phyloP scores from a whole-genome alignment of 2,329 filamentous ascomycete genomes.

The Cladosporium phlei region DNA sequence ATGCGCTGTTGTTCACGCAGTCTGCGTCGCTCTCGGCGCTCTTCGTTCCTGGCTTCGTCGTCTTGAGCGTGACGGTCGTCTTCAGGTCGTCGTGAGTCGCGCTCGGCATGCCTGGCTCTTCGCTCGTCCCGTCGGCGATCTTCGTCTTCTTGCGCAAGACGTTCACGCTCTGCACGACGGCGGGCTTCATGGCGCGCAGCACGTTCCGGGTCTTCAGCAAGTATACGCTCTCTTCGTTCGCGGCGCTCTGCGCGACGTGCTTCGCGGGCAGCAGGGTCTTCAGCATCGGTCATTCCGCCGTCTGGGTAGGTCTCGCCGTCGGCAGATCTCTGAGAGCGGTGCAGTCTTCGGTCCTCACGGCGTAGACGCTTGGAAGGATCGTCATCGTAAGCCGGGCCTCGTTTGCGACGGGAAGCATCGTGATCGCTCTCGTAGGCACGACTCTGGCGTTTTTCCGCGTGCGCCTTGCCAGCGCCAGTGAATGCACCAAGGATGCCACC shows the following conservation, averaged over 20 bases:
- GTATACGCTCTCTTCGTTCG: slow-evolving; percentile 33
- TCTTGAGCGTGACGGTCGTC: slow-evolving; percentile 26
- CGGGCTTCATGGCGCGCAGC: slow-evolving; percentile 16
- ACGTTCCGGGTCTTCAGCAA: slow-evolving; percentile 35
- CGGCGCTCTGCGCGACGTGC: slow-evolving; percentile 33
- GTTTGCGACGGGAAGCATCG: slow-evolving; percentile 28
- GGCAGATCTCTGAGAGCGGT: slow-evolving; percentile 27
- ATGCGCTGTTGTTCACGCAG: slow-evolving; percentile 21
- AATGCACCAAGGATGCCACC: slow-evolving; percentile 49
- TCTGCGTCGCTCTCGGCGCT: slow-evolving; percentile 28
- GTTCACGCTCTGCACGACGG: slow-evolving; percentile 9
- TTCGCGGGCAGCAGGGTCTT: slow-evolving; percentile 25
- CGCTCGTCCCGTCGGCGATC: slow-evolving; percentile 23
- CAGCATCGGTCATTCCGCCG: slow-evolving; percentile 25
- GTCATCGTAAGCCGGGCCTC: slow-evolving; percentile 29
- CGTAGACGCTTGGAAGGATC: slow-evolving; percentile 33
- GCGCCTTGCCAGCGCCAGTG: slow-evolving; percentile 27
- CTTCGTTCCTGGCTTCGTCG: slow-evolving; percentile 26
- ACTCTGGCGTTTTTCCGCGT: slow-evolving; percentile 27
- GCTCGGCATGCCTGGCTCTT: slow-evolving; percentile 26
- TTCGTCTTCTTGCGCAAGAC: slow-evolving; percentile 7
- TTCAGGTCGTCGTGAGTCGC: slow-evolving; percentile 24
- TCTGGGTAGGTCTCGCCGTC: slow-evolving; percentile 27
- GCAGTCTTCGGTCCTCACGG: slow-evolving; percentile 33
- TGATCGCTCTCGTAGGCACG: slow-evolving; percentile 34